Percentiles rank a stretch among this genome's conserved stretches.
These are phyloP conservation scores for Diaporthe humulicola DNA, from an alignment of 2,329 filamentous ascomycete genomes.

Conservation along the genomic window DNA sequence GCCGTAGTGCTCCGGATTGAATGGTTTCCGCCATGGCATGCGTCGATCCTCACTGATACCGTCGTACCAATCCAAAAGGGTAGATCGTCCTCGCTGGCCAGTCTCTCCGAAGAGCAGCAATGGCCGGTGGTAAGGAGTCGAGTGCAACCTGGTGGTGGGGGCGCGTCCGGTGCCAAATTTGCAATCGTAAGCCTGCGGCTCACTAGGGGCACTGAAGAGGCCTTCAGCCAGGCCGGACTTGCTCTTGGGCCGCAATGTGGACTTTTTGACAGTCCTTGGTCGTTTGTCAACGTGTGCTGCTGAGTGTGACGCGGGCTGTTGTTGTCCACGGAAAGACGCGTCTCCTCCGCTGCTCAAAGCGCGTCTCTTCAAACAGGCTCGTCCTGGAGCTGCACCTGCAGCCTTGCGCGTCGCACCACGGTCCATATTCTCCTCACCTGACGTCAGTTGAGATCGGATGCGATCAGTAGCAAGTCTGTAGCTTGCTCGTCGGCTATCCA, in stretches of 20 bases:
- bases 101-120: constrained; percentile 57
- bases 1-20: constrained; percentile 54
- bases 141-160: constrained; percentile 49
- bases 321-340: background rate
- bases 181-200: constrained; percentile 38
- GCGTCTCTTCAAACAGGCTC: background rate
- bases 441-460: constrained; percentile 28
- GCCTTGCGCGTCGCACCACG: background rate
- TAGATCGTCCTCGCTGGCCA: constrained; percentile 47
- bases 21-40: constrained; percentile 72
- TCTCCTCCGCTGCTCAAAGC: constrained; percentile 10
- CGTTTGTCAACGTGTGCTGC: constrained; percentile 6
- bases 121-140: constrained; percentile 62
- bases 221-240: constrained; percentile 40
- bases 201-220: constrained; percentile 42
- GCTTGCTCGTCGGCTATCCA: constrained; percentile 33
- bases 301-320: background rate
- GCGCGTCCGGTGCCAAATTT: constrained; percentile 41
- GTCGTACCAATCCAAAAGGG: constrained; percentile 67
- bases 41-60: constrained; percentile 58
- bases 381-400: background rate
- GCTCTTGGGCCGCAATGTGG: background rate
- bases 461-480: constrained; percentile 32
- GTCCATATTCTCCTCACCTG: constrained; percentile 7
- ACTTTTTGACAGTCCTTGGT: background rate